Base-by-base conservation (phyloP, 768 basidiomycete genomes). In the Tremella mesenterica region DNA sequence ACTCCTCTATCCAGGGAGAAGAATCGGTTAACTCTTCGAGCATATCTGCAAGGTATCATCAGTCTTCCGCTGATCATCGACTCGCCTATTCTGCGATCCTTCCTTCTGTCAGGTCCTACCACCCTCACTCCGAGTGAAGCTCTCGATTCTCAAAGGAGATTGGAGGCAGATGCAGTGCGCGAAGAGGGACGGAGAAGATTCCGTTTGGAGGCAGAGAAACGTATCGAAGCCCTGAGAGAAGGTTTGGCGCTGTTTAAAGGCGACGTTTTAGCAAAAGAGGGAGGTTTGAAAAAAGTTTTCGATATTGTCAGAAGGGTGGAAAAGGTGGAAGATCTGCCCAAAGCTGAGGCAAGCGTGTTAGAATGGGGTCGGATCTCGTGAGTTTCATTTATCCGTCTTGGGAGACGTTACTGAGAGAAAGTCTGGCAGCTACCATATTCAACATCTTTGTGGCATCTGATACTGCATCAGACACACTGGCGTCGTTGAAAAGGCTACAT, bases 321-420 rank as follows among this genome's bases (percentile, higher is more conserved):
- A 7, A 77, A 83, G 53, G 82, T 92, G 8, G 78, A 80, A 53
- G 81, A 83, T 65, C 75, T 99, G 39, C 93, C 95, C 5, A 70
- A 76, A 6, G 88, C 92, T 57, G 96, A 91, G 65, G 79, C 81
- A 59, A 86, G 90, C 34, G 89, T 96, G 43, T 69, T 93, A 6
- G 93, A 97, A 73, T 99, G 95, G 93, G 95, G 86, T 4, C 78
- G 92, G 50, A 95, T 96, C 68, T 93, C 93, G 90, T 93, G 55
- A 68, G 90, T 79, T n/a, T 7, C 10, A 29, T 9, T 29, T 18
- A n/a, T 16, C 50, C 49, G 43, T 30, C 13, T 36, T 12, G 20
- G 7, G 28, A 27, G 20, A n/a, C 38, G 27, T 29, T 18, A n/a
- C 27, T 21, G 3, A 39, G 23, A 18, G 9, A 8, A 64, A 97